Evolutionary conservation across 352 stramenopile genomes (phyloP).

Genomic region (Globisporangium abappressorium): DNA sequence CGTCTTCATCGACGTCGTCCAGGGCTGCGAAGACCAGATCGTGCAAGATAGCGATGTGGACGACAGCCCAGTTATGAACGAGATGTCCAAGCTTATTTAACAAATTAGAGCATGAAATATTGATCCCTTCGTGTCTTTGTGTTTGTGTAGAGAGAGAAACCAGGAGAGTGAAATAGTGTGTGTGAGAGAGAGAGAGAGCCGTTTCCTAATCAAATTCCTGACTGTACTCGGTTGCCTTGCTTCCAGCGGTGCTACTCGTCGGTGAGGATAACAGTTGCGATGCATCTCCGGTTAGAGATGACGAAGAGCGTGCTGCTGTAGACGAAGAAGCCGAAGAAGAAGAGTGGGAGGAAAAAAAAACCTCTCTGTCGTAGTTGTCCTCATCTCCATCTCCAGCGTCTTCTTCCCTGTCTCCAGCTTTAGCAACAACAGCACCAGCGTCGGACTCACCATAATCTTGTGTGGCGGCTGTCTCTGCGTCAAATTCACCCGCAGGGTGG

Average conservation of each 20-base stretch:
- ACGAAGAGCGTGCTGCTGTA: neutral
- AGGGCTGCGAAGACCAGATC: slow-evolving; percentile 62
- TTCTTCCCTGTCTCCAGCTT: neutral
- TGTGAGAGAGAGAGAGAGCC: neutral
- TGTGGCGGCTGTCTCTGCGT: neutral
- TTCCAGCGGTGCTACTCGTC: neutral
- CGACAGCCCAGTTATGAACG: slow-evolving; percentile 19
- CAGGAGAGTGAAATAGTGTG: neutral
- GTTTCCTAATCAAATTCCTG: slow-evolving; percentile 51
- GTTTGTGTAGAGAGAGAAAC: neutral
- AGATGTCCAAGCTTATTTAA: slow-evolving; percentile 50
- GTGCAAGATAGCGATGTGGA: slow-evolving; percentile 29
- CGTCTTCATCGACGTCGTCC: slow-evolving; percentile 56
- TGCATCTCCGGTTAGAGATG: slow-evolving; percentile 8
- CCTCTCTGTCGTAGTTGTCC: slow-evolving; percentile 25
- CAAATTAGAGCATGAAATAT: slow-evolving; percentile 1
- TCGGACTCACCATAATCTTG: neutral
- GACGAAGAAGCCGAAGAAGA: slow-evolving; percentile 12
- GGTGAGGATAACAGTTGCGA: neutral
- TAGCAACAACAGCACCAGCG: neutral
- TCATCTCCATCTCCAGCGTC: slow-evolving; percentile 6
- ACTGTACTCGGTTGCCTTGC: slow-evolving; percentile 38
- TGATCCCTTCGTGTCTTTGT: neutral
- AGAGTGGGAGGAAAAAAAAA: slow-evolving; percentile 15
- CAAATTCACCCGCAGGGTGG: neutral